Evolutionary conservation across 352 stramenopile species (phyloP).

Genomic region (Phytophthora citricola): DNA sequence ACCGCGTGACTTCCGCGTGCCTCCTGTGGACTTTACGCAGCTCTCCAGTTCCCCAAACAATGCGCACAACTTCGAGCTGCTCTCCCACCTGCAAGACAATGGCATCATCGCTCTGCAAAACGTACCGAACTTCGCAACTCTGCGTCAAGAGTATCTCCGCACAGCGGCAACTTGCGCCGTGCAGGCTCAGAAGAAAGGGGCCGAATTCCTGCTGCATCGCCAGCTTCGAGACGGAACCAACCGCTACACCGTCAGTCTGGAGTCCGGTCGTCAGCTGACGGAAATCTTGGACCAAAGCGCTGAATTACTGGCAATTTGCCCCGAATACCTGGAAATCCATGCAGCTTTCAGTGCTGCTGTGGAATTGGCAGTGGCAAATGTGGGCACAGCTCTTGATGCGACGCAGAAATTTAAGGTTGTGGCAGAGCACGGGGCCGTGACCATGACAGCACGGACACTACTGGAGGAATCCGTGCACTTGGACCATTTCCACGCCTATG

Average conservation of each 20-base stretch:
- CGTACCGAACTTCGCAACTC: slow-evolving; percentile 59
- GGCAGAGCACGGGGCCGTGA: slow-evolving; percentile 33
- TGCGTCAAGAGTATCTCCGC: slow-evolving; percentile 63
- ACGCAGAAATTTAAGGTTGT: slow-evolving; percentile 59
- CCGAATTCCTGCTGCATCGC: slow-evolving; percentile 74
- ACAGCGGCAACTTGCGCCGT: slow-evolving; percentile 67
- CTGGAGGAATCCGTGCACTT: slow-evolving; percentile 77
- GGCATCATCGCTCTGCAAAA: slow-evolving; percentile 83
- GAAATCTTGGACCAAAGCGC: slow-evolving; percentile 36
- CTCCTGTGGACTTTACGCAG: slow-evolving; percentile 61
- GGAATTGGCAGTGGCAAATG: slow-evolving; percentile 60
- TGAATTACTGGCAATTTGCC: slow-evolving; percentile 57
- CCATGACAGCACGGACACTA: slow-evolving; percentile 62
- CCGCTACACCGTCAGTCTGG: slow-evolving; percentile 76
- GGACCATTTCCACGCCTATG: slow-evolving; percentile 85
- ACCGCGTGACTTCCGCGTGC: slow-evolving; percentile 56
- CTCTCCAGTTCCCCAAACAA: slow-evolving; percentile 42
- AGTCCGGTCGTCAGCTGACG: slow-evolving; percentile 54
- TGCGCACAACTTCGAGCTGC: slow-evolving; percentile 43
- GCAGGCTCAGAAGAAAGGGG: slow-evolving; percentile 48
- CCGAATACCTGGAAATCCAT: slow-evolving; percentile 61
- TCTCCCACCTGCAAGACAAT: slow-evolving; percentile 64
- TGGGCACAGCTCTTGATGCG: slow-evolving; percentile 65
- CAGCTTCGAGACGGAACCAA: slow-evolving; percentile 74
- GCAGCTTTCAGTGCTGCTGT: slow-evolving; percentile 62